Evolutionary conservation across 139 green algal genomes (phyloP).

Genomic region (Chlorella sp.): DNA sequence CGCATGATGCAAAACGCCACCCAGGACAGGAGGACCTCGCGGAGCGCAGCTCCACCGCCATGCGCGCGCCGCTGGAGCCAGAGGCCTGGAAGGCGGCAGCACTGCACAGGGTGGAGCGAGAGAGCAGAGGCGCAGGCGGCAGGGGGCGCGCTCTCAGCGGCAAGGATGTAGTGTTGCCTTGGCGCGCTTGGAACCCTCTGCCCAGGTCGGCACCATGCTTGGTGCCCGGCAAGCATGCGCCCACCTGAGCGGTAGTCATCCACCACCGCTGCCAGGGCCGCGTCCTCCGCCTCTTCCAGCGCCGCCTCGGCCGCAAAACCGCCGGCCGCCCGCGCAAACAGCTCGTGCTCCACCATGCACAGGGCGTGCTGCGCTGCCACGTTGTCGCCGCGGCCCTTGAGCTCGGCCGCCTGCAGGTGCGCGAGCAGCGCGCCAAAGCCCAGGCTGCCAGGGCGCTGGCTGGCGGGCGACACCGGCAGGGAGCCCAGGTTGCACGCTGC

Average conservation of each 20-base stretch:
- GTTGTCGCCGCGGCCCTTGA: neutral
- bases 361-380: slow-evolving; percentile 33
- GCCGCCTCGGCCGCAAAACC: neutral
- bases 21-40: slow-evolving; percentile 49
- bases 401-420: neutral
- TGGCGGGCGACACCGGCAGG: slow-evolving; percentile 1
- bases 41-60: slow-evolving; percentile 48
- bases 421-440: neutral
- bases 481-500: slow-evolving; percentile 33
- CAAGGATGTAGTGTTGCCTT: neutral
- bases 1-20: slow-evolving; percentile 43
- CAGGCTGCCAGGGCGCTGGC: neutral
- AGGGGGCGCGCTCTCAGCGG: neutral
- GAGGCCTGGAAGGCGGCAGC: slow-evolving; percentile 3
- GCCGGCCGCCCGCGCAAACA: slow-evolving; percentile 28
- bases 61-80: neutral
- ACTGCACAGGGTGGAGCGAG: neutral
- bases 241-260: slow-evolving; percentile 31
- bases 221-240: no score
- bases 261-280: slow-evolving; percentile 28
- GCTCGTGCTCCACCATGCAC: slow-evolving; percentile 34
- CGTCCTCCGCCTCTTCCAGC: slow-evolving; percentile 14
- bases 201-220: no score
- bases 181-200: neutral
- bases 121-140: neutral